Conservation (phyloP, 768 basidiomycete species). For the Termitomyces bulborhizus region DNA sequence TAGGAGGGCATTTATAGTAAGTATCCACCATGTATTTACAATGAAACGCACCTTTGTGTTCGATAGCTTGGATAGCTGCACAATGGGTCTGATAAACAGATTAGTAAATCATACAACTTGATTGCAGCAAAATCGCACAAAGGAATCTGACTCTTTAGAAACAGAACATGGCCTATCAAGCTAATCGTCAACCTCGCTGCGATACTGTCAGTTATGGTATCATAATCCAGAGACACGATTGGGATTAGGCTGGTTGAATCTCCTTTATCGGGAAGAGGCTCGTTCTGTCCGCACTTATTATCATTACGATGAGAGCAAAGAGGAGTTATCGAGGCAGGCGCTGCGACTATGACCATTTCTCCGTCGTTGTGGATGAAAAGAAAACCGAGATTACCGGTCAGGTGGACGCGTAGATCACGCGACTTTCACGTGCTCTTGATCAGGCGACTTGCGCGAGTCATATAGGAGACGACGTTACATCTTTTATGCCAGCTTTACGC, state of each 20-base stretch:
- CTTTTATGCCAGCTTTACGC: conserved; percentile 14
- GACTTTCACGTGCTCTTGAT: background rate
- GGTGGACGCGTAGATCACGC: background rate
- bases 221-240: conserved; percentile 39
- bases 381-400: background rate
- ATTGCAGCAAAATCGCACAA: conserved; percentile 48
- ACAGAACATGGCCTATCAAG: conserved; percentile 65
- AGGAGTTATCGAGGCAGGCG: background rate
- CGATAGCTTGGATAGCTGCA: conserved; percentile 57
- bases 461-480: background rate
- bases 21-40: background rate
- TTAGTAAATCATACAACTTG: background rate
- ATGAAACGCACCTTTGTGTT: conserved; percentile 30
- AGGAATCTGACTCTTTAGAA: conserved; percentile 69
- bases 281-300: background rate
- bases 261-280: background rate
- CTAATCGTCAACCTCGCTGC: conserved; percentile 60
- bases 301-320: background rate
- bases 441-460: background rate
- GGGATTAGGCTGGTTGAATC: conserved; percentile 20
- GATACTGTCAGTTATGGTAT: conserved; percentile 47
- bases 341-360: background rate
- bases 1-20: conserved; percentile 13
- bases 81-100: conserved; percentile 43
- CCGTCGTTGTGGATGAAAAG: background rate